Percentiles rank a stretch among this genome's conserved stretches.
Conservation (phyloP, 257 asterid species). For the Solanum appendiculatum region DNA sequence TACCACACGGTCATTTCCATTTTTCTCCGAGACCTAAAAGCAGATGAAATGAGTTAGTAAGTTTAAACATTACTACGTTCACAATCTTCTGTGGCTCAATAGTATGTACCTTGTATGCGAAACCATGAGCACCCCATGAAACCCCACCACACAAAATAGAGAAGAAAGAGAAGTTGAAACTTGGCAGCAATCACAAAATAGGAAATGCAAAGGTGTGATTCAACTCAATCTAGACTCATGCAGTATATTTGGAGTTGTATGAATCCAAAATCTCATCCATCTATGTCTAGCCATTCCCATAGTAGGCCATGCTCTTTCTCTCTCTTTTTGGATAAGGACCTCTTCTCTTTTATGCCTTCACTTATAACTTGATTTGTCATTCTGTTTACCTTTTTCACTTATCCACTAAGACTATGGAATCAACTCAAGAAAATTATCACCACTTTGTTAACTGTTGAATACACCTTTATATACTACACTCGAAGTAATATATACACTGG, state of each 20-base stretch:
- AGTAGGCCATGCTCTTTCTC: neutral
- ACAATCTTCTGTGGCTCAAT: neutral
- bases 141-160: neutral
- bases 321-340: neutral
- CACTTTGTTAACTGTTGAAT: neutral
- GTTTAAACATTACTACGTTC: neutral
- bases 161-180: neutral
- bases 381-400: neutral
- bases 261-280: neutral
- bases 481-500: neutral
- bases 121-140: neutral
- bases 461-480: neutral
- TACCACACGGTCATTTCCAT: constrained; percentile 26
- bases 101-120: neutral
- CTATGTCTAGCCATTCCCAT: neutral
- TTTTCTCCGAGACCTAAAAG: constrained; percentile 40
- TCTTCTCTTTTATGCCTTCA: neutral
- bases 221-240: neutral
- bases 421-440: neutral
- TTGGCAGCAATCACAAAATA: neutral
- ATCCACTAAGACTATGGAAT: neutral
- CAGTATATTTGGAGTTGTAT: neutral
- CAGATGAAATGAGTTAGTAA: neutral
- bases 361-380: neutral
- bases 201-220: neutral